These are phyloP conservation scores for Mangifera indica DNA, from an alignment of 345 rosid genomes.

Conservation along the genomic window DNA sequence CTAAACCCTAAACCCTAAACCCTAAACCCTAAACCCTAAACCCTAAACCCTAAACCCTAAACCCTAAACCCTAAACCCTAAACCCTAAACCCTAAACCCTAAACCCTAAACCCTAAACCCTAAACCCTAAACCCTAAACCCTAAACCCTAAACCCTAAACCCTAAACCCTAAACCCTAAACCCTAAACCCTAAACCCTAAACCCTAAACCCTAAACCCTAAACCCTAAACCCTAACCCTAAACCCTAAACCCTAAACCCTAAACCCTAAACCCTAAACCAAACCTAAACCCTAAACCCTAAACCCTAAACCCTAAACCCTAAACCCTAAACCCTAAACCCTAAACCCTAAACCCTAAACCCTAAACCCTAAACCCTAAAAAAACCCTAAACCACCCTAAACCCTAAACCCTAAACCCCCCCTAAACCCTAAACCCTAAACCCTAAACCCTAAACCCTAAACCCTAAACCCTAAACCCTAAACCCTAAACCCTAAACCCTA, in stretches of 20 bases:
- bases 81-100: slow-evolving; percentile 22
- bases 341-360: slow-evolving; percentile 30
- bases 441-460: slow-evolving; percentile 30
- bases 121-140: slow-evolving; percentile 23
- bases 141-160: slow-evolving; percentile 20
- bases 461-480: slow-evolving; percentile 20
- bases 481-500: slow-evolving; percentile 24
- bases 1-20: slow-evolving; percentile 23
- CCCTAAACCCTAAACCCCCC: slow-evolving; percentile 27
- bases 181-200: slow-evolving; percentile 30
- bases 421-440: slow-evolving; percentile 31
- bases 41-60: slow-evolving; percentile 24
- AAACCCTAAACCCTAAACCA: too few species aligned
- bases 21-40: slow-evolving; percentile 23
- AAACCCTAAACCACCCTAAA: too few species aligned
- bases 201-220: slow-evolving; percentile 25
- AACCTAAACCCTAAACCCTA: slow-evolving; percentile 27
- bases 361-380: slow-evolving; percentile 28
- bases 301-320: slow-evolving; percentile 19
- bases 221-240: too few species aligned
- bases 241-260: slow-evolving; percentile 26
- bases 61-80: slow-evolving; percentile 23
- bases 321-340: slow-evolving; percentile 29
- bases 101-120: slow-evolving; percentile 24
- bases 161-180: slow-evolving; percentile 27